These are phyloP conservation scores for Kluyveromyces marxianus DNA, from an alignment of 1,139 yeast genomes.

Conservation along the genomic window DNA sequence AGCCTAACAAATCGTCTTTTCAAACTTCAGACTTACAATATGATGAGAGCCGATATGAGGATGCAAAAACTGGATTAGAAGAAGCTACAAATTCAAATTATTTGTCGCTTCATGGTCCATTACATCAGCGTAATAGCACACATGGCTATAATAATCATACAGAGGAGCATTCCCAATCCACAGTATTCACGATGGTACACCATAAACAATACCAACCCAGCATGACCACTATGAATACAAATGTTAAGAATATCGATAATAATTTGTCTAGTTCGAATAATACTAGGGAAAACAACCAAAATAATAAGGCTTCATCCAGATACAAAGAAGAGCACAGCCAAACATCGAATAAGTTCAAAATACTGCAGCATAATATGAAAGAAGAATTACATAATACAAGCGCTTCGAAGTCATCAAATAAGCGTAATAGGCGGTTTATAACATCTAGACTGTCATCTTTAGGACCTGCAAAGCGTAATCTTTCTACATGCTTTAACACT, in stretches of 20 bases:
- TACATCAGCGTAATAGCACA: not conserved
- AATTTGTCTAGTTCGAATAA: not conserved
- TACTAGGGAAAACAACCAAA: not conserved
- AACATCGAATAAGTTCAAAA: conserved; percentile 17
- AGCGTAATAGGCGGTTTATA: conserved; percentile 29
- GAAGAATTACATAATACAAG: conserved; percentile 18
- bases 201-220: conserved; percentile 17
- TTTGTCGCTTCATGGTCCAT: not conserved
- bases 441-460: conserved; percentile 24
- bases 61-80: conserved; percentile 1
- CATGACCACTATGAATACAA: conserved; percentile 20
- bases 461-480: conserved; percentile 34
- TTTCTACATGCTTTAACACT: conserved; percentile 11
- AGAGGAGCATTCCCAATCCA: conserved; percentile 20
- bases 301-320: not conserved
- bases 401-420: conserved; percentile 24
- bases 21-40: not conserved
- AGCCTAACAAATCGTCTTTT: not conserved
- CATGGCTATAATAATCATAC: conserved; percentile 8
- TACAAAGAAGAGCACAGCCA: not conserved
- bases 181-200: conserved; percentile 15
- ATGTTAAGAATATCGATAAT: conserved; percentile 3
- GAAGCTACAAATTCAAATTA: not conserved
- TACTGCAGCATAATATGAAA: conserved; percentile 21
- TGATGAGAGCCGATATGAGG: conserved; percentile 1